These are phyloP conservation scores for Mucor racemosus DNA, from an alignment of 371 early-diverging fungal genomes.

Conservation along the genomic window DNA sequence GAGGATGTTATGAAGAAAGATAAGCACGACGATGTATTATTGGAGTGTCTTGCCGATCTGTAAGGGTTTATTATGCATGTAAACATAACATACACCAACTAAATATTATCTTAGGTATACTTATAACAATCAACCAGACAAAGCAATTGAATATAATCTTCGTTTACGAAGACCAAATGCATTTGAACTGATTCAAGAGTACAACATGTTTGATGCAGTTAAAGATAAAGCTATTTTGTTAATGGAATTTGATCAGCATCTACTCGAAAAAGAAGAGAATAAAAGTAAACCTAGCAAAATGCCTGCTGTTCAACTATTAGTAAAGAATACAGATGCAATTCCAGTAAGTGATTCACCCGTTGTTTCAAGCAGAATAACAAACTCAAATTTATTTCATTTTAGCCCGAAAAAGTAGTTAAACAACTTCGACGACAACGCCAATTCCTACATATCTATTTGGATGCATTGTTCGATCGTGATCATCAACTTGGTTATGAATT, in stretches of 20 bases:
- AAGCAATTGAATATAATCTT: slow-evolving; percentile 84
- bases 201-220: slow-evolving; percentile 82
- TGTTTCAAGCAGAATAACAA: no score
- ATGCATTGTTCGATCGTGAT: slow-evolving; percentile 82
- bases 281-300: slow-evolving; percentile 38
- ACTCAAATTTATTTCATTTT: neutral
- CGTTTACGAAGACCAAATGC: slow-evolving; percentile 72
- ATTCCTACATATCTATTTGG: slow-evolving; percentile 85
- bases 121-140: slow-evolving; percentile 71
- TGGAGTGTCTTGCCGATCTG: slow-evolving; percentile 79
- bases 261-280: slow-evolving; percentile 38
- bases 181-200: slow-evolving; percentile 73
- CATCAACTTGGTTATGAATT: slow-evolving; percentile 77
- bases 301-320: slow-evolving; percentile 80
- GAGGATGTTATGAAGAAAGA: slow-evolving; percentile 68
- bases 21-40: slow-evolving; percentile 58
- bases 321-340: slow-evolving; percentile 83
- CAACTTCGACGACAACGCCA: slow-evolving; percentile 61
- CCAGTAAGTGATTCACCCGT: slow-evolving; percentile 51
- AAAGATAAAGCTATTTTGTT: slow-evolving; percentile 77
- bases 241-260: slow-evolving; percentile 82
- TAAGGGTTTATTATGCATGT: slow-evolving; percentile 43
- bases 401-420: slow-evolving; percentile 69
- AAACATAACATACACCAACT: neutral
- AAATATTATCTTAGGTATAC: slow-evolving; percentile 60